Base-by-base conservation (phyloP, 1,284 basidiomycete species). In the Austroboletus niveus region DNA sequence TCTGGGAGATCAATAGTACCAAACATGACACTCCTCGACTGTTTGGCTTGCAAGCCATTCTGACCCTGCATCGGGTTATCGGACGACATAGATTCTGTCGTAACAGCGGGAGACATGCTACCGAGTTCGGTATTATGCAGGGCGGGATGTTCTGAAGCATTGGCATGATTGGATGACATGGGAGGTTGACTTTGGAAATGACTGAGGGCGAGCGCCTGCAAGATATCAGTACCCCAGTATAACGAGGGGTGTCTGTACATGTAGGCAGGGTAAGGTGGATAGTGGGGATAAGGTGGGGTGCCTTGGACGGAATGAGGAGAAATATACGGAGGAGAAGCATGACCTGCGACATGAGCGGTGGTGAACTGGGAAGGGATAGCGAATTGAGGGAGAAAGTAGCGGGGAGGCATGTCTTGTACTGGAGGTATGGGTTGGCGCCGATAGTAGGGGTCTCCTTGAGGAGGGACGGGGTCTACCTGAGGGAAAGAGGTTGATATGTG, bases 1-100 rank as follows among this genome's bases (percentile, higher is more conserved):
- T 65, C 62, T 12, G 69, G 57, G 17, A 62, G 54, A 17, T 69
- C 65, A 48, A 83, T 74, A 53, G 76, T 81, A 8, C 82, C 82
- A 60, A 84, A 83, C n/a, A 79, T 69, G 29, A 64, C 65, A 20
- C 40, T 59, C 53, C 49, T 63, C 24, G 60, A 39, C 6, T 52
- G 39, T 40, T 24, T 57, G 1, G 41, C 36, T 20, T 53, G 57
- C 32, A 12, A 51, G 10, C 43, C 43, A 17, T 59, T 61, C 43
- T 48, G 54, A 14, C 12, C 22, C 27, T 53, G 47, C 10, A 47
- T 38, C n/a, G 43, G 27, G 17, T 42, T 49, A 32, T 49, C 48
- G 24, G 53, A 55, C 41, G 44, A 38, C 20, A 40, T 40, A 10
- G 54, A 6, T 20, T 65, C 60, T 49, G 55, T 41, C 45, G 50